These are phyloP conservation scores for Peronospora farinosa DNA, from an alignment of 352 stramenopile species.

Conservation along the genomic window DNA sequence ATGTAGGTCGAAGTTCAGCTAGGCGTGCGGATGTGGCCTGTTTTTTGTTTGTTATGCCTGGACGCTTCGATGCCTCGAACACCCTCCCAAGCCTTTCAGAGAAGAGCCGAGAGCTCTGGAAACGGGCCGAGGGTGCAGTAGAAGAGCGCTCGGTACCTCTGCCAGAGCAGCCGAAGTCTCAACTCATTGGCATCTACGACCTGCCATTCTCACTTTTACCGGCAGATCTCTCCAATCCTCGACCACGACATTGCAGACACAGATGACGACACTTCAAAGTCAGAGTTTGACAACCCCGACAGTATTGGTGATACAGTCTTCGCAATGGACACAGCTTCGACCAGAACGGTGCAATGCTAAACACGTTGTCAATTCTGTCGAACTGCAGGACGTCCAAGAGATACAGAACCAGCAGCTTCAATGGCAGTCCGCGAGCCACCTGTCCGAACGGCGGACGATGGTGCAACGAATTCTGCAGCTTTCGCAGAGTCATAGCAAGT, in stretches of 20 bases:
- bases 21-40: conserved; percentile 22
- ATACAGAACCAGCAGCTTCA: conserved; percentile 18
- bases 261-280: conserved; percentile 17
- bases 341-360: conserved; percentile 28
- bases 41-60: conserved; percentile 7
- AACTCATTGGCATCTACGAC: conserved; percentile 4
- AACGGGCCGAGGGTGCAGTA: conserved; percentile 21
- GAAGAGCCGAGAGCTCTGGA: conserved; percentile 14
- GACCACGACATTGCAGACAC: conserved; percentile 12
- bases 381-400: conserved; percentile 13
- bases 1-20: conserved; percentile 25
- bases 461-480: conserved; percentile 68
- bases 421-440: conserved; percentile 54
- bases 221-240: not conserved
- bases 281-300: conserved; percentile 22
- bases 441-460: conserved; percentile 59
- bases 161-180: conserved; percentile 2
- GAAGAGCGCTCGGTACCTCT: conserved; percentile 13
- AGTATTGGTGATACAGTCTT: conserved; percentile 8
- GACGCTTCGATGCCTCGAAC: conserved; percentile 22
- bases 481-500: conserved; percentile 28
- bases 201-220: conserved; percentile 24
- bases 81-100: conserved; percentile 11
- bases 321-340: conserved; percentile 21
- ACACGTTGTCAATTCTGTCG: conserved; percentile 9